Evolutionary conservation across 1,284 basidiomycete species (phyloP).

Genomic region (Afroboletus lepidellus): DNA sequence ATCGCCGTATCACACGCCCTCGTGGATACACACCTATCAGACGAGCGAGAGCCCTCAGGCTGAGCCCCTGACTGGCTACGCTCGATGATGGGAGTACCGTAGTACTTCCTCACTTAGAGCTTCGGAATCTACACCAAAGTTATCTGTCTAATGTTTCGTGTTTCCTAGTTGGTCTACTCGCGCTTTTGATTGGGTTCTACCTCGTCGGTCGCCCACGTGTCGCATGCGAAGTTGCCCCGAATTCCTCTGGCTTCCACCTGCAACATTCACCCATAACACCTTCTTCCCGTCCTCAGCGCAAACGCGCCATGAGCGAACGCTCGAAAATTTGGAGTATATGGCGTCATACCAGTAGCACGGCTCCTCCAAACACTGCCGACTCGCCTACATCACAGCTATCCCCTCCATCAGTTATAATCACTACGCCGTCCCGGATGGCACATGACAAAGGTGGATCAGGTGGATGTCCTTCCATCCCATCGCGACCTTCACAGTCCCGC

Average conservation of each 20-base stretch:
- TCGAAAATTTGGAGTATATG: constrained; percentile 25
- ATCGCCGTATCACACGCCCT: not conserved
- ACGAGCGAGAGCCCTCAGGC: not conserved
- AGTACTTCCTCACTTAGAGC: not conserved
- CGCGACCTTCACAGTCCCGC: constrained; percentile 20
- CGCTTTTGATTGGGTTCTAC: constrained; percentile 32
- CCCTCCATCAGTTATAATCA: not conserved
- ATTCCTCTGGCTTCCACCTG: not conserved
- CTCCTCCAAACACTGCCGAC: not conserved
- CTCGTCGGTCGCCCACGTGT: constrained; percentile 23
- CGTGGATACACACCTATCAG: not conserved
- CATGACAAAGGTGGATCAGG: not conserved
- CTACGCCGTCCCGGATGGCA: not conserved
- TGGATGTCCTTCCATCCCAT: not conserved
- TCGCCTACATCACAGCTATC: constrained; percentile 9
- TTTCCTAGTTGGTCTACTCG: constrained; percentile 26
- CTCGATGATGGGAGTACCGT: not conserved
- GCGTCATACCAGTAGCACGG: constrained; percentile 1
- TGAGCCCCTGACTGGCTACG: not conserved
- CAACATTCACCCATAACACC: constrained; percentile 5
- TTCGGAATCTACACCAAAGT: not conserved
- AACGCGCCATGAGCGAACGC: constrained; percentile 4
- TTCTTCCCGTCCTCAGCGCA: constrained; percentile 1
- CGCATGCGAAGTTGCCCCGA: constrained; percentile 7
- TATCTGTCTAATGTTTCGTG: constrained; percentile 16